phyloP scores from a whole-genome alignment of 176 grass and related monocot genomes.

The Typha latifolia region DNA sequence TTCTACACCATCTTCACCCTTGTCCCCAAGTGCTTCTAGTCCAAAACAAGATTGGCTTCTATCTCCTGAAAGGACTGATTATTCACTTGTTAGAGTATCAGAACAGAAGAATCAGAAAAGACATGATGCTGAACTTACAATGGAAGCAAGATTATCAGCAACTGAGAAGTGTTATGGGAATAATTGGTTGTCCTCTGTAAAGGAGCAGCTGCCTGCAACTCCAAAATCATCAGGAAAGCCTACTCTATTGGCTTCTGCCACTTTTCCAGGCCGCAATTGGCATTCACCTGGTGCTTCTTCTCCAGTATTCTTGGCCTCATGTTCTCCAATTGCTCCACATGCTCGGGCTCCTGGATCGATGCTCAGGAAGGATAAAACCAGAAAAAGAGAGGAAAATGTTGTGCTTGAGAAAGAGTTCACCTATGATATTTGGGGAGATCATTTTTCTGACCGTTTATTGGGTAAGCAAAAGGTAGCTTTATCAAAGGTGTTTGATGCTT shows the following conservation, averaged over 20 bases:
- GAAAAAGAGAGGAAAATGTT: constrained; percentile 34
- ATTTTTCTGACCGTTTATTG: constrained; percentile 59
- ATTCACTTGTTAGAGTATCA: constrained; percentile 26
- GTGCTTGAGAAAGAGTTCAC: constrained; percentile 41
- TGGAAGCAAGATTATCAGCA: constrained; percentile 24
- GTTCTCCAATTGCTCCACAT: constrained; percentile 41
- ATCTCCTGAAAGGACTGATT: constrained; percentile 6
- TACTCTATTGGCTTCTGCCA: constrained; percentile 9
- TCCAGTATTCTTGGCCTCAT: constrained; percentile 17
- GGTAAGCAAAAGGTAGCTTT: constrained; percentile 34
- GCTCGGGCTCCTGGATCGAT: constrained; percentile 78
- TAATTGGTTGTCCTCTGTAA: constrained; percentile 14
- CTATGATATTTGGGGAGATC: constrained; percentile 94
- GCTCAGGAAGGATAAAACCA: constrained; percentile 46
- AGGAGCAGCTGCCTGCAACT: constrained; percentile 30
- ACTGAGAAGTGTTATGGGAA: constrained; percentile 22
- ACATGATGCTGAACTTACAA: constrained; percentile 20
- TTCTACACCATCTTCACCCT: constrained; percentile 73
- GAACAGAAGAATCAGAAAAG: constrained; percentile 33
- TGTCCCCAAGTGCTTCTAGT: constrained; percentile 55
- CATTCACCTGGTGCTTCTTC: not conserved
- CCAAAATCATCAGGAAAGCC: constrained; percentile 21
- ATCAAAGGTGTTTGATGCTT: constrained; percentile 41
- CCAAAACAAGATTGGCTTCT: constrained; percentile 47
- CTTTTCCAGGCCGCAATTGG: constrained; percentile 19